A percentile compares a stretch with the other conserved stretches of the same genome.
phyloP scores from a whole-genome alignment of 1,139 yeast species.

The Geotrichum carabidarum region DNA sequence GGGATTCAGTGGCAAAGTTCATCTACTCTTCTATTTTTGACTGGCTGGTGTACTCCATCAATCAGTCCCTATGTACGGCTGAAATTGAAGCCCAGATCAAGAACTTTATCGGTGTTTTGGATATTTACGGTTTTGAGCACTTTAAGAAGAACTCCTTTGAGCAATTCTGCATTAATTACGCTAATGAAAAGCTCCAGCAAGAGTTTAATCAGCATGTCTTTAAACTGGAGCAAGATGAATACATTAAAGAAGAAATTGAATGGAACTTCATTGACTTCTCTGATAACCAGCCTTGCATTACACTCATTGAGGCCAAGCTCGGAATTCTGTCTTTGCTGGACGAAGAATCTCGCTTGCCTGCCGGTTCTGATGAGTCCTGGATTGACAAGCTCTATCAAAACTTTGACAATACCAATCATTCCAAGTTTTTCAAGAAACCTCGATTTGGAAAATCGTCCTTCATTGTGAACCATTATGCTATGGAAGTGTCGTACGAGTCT shows the following conservation, averaged over 20 bases:
- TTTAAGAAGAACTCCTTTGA: slow-evolving; percentile 91
- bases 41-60: slow-evolving; percentile 86
- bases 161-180: slow-evolving; percentile 96
- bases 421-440: slow-evolving; percentile 83
- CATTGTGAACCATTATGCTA: slow-evolving; percentile 88
- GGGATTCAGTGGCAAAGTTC: slow-evolving; percentile 94
- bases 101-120: slow-evolving; percentile 91
- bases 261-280: slow-evolving; percentile 96
- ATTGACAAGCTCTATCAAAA: slow-evolving; percentile 84
- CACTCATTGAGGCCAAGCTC: slow-evolving; percentile 79
- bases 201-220: slow-evolving; percentile 97
- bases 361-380: slow-evolving; percentile 93
- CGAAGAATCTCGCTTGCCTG: slow-evolving; percentile 91
- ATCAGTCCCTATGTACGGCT: slow-evolving; percentile 71
- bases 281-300: slow-evolving; percentile 96
- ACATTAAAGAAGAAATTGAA: slow-evolving; percentile 83
- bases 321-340: slow-evolving; percentile 86
- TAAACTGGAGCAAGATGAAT: slow-evolving; percentile 94
- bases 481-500: slow-evolving; percentile 85
- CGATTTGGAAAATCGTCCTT: slow-evolving; percentile 90
- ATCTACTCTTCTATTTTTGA: slow-evolving; percentile 90
- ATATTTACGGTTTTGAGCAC: slow-evolving; percentile 96
- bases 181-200: slow-evolving; percentile 95
- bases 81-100: slow-evolving; percentile 51
- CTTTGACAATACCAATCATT: slow-evolving; percentile 71